A percentile compares a stretch with the other conserved stretches of the same genome.
Evolutionary conservation across 2,329 filamentous ascomycete genomes (phyloP).

Genomic region (Fusarium sp.): DNA sequence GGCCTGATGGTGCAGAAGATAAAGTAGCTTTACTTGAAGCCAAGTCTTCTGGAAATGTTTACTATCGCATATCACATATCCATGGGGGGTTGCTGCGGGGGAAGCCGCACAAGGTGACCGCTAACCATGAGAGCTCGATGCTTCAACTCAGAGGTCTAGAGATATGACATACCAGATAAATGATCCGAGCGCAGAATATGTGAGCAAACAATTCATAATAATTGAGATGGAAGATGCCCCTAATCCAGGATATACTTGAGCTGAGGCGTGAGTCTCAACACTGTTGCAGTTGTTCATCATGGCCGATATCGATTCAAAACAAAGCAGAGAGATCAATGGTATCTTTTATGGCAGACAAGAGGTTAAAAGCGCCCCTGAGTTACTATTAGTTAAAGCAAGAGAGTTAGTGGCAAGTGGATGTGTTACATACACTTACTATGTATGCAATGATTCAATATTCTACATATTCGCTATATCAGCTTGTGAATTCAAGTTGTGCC

Average conservation of each 20-base stretch:
- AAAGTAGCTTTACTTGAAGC: background rate
- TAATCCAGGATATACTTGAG: conserved; percentile 73
- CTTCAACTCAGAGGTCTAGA: conserved; percentile 69
- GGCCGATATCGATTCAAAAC: conserved; percentile 64
- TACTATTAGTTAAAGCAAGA: no score
- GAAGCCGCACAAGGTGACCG: conserved; percentile 63
- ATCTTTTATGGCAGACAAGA: no score
- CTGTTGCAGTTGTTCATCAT: conserved; percentile 71
- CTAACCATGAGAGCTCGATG: conserved; percentile 63
- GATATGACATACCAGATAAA: no score
- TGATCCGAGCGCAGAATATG: no score
- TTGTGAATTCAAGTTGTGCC: background rate
- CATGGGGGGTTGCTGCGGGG: background rate
- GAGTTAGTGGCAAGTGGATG: no score
- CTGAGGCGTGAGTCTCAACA: conserved; percentile 62
- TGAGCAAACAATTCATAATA: no score
- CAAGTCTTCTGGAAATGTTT: background rate
- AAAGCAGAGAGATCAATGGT: conserved; percentile 56
- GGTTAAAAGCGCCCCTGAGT: no score
- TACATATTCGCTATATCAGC: no score
- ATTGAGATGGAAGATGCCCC: conserved; percentile 45
- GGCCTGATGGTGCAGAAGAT: no score
- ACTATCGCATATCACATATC: background rate
- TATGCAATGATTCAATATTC: no score
- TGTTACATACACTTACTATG: no score